Evolutionary conservation across 2,329 filamentous ascomycete species (phyloP), one percentile per base, ranked within the genome.

Genomic region (Fusarium coicis): DNA sequence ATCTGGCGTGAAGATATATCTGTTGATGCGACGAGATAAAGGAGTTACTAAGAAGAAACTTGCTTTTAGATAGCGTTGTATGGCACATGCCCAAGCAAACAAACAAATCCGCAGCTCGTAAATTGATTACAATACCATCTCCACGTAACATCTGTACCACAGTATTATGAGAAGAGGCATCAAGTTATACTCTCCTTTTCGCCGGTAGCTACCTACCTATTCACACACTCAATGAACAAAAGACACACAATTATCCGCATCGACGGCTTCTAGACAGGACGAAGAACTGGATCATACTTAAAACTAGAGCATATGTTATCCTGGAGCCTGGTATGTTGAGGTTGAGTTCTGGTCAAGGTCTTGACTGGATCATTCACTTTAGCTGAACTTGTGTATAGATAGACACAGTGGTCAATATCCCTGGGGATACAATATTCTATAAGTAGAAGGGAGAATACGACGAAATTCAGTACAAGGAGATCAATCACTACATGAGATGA

Each of bases 61-160:
- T 32, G 3, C 5, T 7, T 32, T 2, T 8, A 19, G 19, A 5
- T 2, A 4, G 2, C 0, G 3, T 2, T 21, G 4, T 21, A 26
- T 5, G 14, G 10, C 18, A 16, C 2, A 11, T 21, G 7, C 5
- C 1, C 4, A 16, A 21, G 7, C 3, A 23, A 37, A 37, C 2
- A 11, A 28, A 26, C 4, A 1, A 34, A 23, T 10, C 4, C 7
- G 12, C 12, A 19, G 2, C 4, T 34, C 14, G 11, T 19, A 11
- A 7, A 10, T 34, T 8, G 30, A 19, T 14, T 19, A 14, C 30
- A 10, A 10, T 23, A 7, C 11, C 9, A 7, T 8, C 5, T 34
- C 1, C n/a, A 10, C 5, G 10, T 10, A n/a, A 26, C 26, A 26
- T 26, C 26, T 26, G 21, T 30, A 11, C 9, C 14, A 6, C 19